These are phyloP conservation scores for Pythium pectinolyticum DNA, from an alignment of 352 stramenopile species.

Conservation along the genomic window DNA sequence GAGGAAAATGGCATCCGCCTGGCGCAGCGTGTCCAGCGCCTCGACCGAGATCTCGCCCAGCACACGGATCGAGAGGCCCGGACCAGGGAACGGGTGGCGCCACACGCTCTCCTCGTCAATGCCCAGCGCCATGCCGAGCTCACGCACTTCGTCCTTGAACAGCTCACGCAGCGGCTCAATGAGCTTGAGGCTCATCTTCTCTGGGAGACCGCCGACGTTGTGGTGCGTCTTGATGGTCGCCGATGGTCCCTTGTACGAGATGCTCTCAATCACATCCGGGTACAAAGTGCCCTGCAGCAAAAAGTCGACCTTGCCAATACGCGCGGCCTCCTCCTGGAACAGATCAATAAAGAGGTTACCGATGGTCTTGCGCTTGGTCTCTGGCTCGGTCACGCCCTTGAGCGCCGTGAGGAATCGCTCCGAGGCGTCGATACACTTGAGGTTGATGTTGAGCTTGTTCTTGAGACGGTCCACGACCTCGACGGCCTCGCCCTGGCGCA, in stretches of 20 bases:
- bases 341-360: conserved; percentile 99
- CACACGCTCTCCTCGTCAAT: conserved; percentile 98
- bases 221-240: conserved; percentile 99
- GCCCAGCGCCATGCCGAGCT: conserved; percentile 96
- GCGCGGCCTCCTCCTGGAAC: conserved; percentile 92
- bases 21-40: conserved; percentile 93
- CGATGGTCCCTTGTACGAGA: conserved; percentile 97
- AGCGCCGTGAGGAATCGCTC: conserved; percentile 95
- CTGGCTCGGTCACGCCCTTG: conserved; percentile 94
- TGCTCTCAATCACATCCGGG: conserved; percentile 99
- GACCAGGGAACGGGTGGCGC: conserved; percentile 99
- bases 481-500: conserved; percentile 95
- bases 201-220: conserved; percentile 98
- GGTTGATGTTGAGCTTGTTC: conserved; percentile 94
- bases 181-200: conserved; percentile 98
- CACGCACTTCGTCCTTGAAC: conserved; percentile 99
- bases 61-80: conserved; percentile 97
- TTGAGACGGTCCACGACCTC: conserved; percentile 90
- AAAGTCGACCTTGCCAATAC: conserved; percentile 90
- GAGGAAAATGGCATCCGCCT: conserved; percentile 98
- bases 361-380: conserved; percentile 99
- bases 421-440: conserved; percentile 96
- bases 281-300: conserved; percentile 99
- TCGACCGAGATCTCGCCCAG: conserved; percentile 96
- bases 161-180: conserved; percentile 99